Base-by-base conservation (phyloP, 1,284 basidiomycete species). In the Trametes polyzona region DNA sequence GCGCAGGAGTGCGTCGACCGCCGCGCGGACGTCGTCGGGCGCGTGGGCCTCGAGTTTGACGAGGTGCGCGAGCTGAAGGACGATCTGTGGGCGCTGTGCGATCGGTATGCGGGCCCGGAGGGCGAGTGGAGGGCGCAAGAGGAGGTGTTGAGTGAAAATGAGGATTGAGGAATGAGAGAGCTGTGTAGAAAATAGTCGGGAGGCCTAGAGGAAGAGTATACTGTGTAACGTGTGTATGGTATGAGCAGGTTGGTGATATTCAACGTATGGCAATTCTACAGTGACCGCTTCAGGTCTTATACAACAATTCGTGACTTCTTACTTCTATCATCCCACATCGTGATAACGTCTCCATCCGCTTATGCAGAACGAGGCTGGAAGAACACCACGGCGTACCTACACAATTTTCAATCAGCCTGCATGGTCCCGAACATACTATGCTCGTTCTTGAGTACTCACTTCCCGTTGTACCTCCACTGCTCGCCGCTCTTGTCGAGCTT, bases 401-500 rank as follows among this genome's bases (percentile, higher is more conserved):
- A n/a, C 11, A 3, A 10, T n/a, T 5, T 8, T 42, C 3, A 42
- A 24, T n/a, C n/a, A n/a, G n/a, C n/a, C 23, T 41, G 1, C 23
- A 29, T 6, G 24, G 16, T 17, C 21, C 7, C 17, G 17, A 9
- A 16, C 26, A 17, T 26, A 27, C 24, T 9, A 6, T n/a, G 16
- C 16, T 9, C 26, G 10, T 26, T 8, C 16, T 10, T 14, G 17
- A 49, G 6, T 2, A 78, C 88, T 71, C 71, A 94, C 88, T 87
- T 88, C 61, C 94, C 93, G 67, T 86, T 87, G 29, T 89, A 82
- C 47, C 92, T 77, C 94, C 94, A 96, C 57, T 87, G 87, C 63
- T 86, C 82, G 26, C 83, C 90, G 50, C 79, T 82, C 35, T 66
- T 67, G 66, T 96, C 92, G 8, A 95, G 76, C 60, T 77, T 76